Base-by-base conservation (phyloP, 2,329 filamentous ascomycete species). In the Cercospora zeae-maydis region DNA sequence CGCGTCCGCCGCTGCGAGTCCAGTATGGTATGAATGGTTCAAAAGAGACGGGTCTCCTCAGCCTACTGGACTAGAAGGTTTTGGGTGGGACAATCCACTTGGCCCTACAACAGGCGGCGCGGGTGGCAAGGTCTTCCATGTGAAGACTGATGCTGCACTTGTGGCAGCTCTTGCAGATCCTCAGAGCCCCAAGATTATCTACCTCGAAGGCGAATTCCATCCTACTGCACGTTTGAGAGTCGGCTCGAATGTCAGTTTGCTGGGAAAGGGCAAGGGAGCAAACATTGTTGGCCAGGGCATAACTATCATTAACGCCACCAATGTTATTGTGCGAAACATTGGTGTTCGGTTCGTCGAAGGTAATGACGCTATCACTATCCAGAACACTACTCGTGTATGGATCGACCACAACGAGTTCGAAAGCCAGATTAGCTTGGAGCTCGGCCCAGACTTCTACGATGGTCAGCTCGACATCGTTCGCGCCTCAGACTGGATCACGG, bases 351-450 rank as follows among this genome's bases (percentile, higher is more conserved):
- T 76, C 51, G 78, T 80, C 33, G 49, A 75, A 3, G 78, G 75
- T 53, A 76, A 77, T 14, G 80, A 82, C 60, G 74, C 75, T 63
- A 78, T 82, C 60, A 78, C 76, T 4, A 75, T 81, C 36, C 74
- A 76, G n/a, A 78, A 80, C 71, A 75, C 76, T 27, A 81, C 78
- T 1, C 71, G 79, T 2, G 77, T 81, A 0, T 82, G 80, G 80
- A 71, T 82, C 24, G 80, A 82, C 56, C 80, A 82, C 66, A 80
- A 79, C 52, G 80, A 82, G 66, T 80, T 82, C 64, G 68, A 73
- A n/a, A 78, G 75, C 1, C 78, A 80, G 45, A 73, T 80, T 9
- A 67, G 70, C 37, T 57, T 66, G 11, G 66, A 67, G 49, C 34
- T 69, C 31, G 67, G 68, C 4, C 66, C 67, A 1, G 66, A 68